Evolutionary conservation across 352 stramenopile species (phyloP).

Genomic region (Plasmopara muralis): DNA sequence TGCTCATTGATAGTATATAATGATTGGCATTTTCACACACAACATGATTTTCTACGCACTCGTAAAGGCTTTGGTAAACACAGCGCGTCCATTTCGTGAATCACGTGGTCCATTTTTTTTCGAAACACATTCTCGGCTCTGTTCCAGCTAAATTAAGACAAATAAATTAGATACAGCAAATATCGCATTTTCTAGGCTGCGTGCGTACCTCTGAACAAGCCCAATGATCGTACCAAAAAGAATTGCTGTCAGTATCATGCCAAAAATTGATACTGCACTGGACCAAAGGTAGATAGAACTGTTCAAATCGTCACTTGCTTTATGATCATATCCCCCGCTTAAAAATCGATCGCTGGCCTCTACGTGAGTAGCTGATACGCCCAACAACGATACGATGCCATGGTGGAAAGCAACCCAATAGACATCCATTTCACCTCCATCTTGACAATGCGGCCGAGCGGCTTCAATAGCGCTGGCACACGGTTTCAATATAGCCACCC

Average conservation of each 20-base stretch:
- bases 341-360: slow-evolving; percentile 42
- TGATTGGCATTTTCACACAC: background rate
- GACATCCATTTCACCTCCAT: slow-evolving; percentile 31
- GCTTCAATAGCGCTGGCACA: slow-evolving; percentile 25
- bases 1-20: slow-evolving; percentile 4
- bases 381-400: slow-evolving; percentile 46
- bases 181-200: background rate
- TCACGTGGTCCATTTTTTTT: slow-evolving; percentile 69
- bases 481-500: slow-evolving; percentile 46
- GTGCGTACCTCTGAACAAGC: slow-evolving; percentile 42
- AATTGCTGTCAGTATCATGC: slow-evolving; percentile 35
- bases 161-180: background rate
- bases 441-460: slow-evolving; percentile 22
- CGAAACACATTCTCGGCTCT: slow-evolving; percentile 55
- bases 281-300: slow-evolving; percentile 38
- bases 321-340: slow-evolving; percentile 35
- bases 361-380: slow-evolving; percentile 38
- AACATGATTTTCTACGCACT: slow-evolving; percentile 13
- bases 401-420: slow-evolving; percentile 60
- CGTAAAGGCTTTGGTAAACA: slow-evolving; percentile 44
- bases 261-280: slow-evolving; percentile 36
- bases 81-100: slow-evolving; percentile 59
- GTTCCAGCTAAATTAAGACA: slow-evolving; percentile 35
- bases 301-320: slow-evolving; percentile 12
- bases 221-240: slow-evolving; percentile 55